These are phyloP conservation scores for Brassica cretica DNA, from an alignment of 345 rosid genomes.

Conservation along the genomic window DNA sequence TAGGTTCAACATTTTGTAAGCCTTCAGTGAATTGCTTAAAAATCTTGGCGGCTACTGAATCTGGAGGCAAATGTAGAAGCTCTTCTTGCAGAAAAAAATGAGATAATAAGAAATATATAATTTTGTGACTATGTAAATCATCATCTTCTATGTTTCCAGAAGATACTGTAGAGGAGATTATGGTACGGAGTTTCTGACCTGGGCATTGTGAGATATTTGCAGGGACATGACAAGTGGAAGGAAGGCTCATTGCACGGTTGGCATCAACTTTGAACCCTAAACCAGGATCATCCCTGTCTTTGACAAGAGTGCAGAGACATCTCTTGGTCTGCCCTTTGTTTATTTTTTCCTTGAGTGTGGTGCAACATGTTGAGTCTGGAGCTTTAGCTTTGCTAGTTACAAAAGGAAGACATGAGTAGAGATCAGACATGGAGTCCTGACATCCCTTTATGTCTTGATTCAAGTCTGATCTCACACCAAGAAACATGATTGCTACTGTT, in stretches of 20 bases:
- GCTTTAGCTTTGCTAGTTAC: constrained; percentile 39
- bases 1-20: constrained; percentile 14
- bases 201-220: constrained; percentile 44
- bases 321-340: constrained; percentile 43
- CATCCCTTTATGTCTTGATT: constrained; percentile 44
- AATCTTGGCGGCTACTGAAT: constrained; percentile 38
- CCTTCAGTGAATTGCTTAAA: constrained; percentile 41
- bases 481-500: constrained; percentile 29
- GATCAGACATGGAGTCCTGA: constrained; percentile 38
- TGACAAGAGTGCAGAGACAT: constrained; percentile 45
- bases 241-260: constrained; percentile 46
- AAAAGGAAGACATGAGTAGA: constrained; percentile 46
- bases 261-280: constrained; percentile 50
- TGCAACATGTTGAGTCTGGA: constrained; percentile 47
- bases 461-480: constrained; percentile 41
- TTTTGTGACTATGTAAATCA: neutral
- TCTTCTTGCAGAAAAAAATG: constrained; percentile 34
- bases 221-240: constrained; percentile 41
- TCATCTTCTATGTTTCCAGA: neutral
- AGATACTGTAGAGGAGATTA: neutral
- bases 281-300: constrained; percentile 44
- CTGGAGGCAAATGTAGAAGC: constrained; percentile 44
- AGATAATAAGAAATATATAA: constrained; percentile 14
- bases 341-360: constrained; percentile 25
- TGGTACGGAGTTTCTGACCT: constrained; percentile 28